Evolutionary conservation across 805 yeast species (phyloP), one percentile per base, ranked within the genome.

Genomic region (Lipomyces sp.): DNA sequence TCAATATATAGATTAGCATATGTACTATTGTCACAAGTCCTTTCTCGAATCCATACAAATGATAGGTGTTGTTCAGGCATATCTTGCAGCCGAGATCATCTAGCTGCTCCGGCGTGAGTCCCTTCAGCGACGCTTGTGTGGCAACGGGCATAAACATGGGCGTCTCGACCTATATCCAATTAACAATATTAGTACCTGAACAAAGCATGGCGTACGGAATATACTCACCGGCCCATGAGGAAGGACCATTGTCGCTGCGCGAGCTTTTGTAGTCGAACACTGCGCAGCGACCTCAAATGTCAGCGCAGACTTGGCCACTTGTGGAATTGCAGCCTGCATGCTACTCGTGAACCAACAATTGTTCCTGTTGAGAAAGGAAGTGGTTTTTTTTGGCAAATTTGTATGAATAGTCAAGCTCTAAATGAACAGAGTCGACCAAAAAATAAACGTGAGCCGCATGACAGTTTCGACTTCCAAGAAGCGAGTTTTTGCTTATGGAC

Each of bases 141-240:
- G 75, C 76, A 2, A 72, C 77, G 1, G 77, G 77, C 75, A 73
- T 73, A 58, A 72, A 73, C 64, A 72, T 74, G 2, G 77, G 76
- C 2, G 76, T 70, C 37, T 68, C 63, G 7, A 72, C 70, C 59
- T 61, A 45, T 13, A 33, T 24, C 35, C 33, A 18, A 28, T 34
- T 16, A 21, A 6, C 16, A 31, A 13, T 8, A 10, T 19, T 24
- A n/a, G 3, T 18, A 2, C 6, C 35, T 28, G 3, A 4, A 26
- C 19, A 16, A 16, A 21, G 13, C 32, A 19, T 28, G 28, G 42
- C 32, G 51, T 28, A 21, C 24, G 16, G 8, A 10, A 16, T 35
- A 26, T 10, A 23, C 52, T 38, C 47, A 59, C 70, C 7, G 65
- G 54, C 6, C 76, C 76, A 56, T 73, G 76, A 11, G 76, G 76